These are phyloP conservation scores for Aspergillus flavus DNA, from an alignment of 2,329 filamentous ascomycete species.

Conservation along the genomic window DNA sequence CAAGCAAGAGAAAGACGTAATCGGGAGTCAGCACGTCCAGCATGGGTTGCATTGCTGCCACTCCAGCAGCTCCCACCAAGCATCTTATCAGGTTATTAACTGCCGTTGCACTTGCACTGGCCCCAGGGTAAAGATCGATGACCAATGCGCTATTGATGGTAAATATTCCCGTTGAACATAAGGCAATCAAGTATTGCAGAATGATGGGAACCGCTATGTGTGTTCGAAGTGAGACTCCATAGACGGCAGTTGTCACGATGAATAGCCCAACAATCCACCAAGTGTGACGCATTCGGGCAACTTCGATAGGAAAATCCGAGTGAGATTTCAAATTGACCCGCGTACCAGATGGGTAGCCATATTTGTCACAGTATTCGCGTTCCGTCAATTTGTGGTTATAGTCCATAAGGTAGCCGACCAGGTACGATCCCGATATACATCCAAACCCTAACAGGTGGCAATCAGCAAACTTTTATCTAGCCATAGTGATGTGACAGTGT, in stretches of 20 bases:
- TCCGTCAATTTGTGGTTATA: constrained; percentile 10
- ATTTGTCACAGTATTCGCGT: constrained; percentile 7
- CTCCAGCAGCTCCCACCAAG: constrained; percentile 38
- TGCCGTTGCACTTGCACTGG: constrained; percentile 40
- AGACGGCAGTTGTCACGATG: constrained; percentile 26
- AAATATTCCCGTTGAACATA: constrained; percentile 37
- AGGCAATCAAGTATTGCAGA: constrained; percentile 42
- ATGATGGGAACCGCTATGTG: constrained; percentile 40
- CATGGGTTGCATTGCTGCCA: constrained; percentile 35
- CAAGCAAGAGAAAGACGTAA: constrained; percentile 30
- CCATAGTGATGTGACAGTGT: background rate
- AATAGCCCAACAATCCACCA: constrained; percentile 12
- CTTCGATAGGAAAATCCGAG: constrained; percentile 8
- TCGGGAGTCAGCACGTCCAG: constrained; percentile 35
- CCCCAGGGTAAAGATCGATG: constrained; percentile 40
- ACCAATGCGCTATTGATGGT: constrained; percentile 40
- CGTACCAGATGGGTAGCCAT: background rate
- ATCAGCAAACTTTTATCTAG: background rate
- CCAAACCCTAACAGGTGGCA: constrained; percentile 17
- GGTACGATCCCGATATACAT: constrained; percentile 26
- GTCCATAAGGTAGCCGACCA: constrained; percentile 17
- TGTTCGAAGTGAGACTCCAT: constrained; percentile 38
- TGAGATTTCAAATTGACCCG: background rate
- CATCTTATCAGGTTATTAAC: constrained; percentile 43
- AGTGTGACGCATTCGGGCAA: constrained; percentile 10